Conservation (phyloP, 2,329 filamentous ascomycete species). For the Onygenales sp. region DNA sequence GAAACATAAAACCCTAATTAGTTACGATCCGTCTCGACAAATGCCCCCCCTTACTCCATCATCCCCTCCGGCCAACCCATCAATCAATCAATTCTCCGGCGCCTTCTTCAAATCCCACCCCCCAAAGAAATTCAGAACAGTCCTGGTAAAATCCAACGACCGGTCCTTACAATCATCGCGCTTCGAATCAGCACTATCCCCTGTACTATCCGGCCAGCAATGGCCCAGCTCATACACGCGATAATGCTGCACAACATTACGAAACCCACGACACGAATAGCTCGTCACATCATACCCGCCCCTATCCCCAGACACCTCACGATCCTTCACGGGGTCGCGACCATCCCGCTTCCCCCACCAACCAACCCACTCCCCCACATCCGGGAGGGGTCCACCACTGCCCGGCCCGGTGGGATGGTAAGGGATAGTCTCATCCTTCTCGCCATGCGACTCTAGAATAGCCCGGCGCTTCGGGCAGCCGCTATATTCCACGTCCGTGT, state of each 20-base stretch:
- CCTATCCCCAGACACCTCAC: neutral
- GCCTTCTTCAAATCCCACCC: neutral
- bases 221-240: neutral
- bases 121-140: neutral
- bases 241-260: neutral
- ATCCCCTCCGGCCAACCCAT: no score
- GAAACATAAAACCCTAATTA: no score
- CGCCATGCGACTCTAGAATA: neutral
- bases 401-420: neutral
- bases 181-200: neutral
- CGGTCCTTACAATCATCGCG: neutral
- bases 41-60: no score
- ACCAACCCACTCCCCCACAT: neutral
- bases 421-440: neutral
- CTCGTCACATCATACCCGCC: neutral
- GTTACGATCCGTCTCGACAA: no score
- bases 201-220: neutral
- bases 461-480: neutral
- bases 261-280: neutral
- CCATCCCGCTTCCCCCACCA: neutral
- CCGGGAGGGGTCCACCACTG: neutral
- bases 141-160: neutral
- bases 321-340: neutral
- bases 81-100: neutral
- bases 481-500: neutral